Evolutionary conservation across 2,329 filamentous ascomycete genomes (phyloP).

Genomic region (Apiospora kogelbergensis): DNA sequence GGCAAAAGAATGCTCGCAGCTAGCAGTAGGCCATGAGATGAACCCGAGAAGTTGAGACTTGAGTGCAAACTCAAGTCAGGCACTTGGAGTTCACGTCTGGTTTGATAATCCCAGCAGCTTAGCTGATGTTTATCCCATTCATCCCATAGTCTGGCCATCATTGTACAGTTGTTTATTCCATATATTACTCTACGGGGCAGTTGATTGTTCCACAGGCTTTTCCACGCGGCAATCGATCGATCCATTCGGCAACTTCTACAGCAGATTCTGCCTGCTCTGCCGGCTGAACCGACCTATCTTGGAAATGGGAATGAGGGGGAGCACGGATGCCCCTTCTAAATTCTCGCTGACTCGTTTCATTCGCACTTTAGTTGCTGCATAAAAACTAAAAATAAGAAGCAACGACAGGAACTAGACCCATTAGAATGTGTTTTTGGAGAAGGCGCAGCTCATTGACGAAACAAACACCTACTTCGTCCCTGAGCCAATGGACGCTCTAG

Average conservation of each 20-base stretch:
- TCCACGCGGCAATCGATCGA: too few relatives aligned
- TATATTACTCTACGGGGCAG: too few relatives aligned
- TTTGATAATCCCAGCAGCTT: background rate
- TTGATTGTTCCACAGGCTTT: too few relatives aligned
- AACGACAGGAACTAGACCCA: background rate
- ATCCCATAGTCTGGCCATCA: too few relatives aligned
- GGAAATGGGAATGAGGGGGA: background rate
- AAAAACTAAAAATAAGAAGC: slow-evolving; percentile 7
- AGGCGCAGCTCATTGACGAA: background rate
- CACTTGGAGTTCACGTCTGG: background rate
- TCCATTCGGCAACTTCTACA: background rate
- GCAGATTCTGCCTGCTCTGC: background rate
- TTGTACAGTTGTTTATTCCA: too few relatives aligned
- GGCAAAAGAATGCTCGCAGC: background rate
- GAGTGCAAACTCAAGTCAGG: background rate
- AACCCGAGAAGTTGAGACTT: background rate
- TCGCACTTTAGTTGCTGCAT: background rate
- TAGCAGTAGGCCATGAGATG: background rate
- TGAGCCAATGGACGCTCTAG: too few relatives aligned
- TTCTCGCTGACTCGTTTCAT: background rate
- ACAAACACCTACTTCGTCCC: too few relatives aligned
- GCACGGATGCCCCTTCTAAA: background rate
- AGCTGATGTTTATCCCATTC: slow-evolving; percentile 7
- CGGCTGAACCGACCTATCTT: background rate
- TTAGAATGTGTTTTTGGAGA: background rate